Evolutionary conservation across 257 asterid genomes (phyloP).

Genomic region (Nicotiana obtusifolia): DNA sequence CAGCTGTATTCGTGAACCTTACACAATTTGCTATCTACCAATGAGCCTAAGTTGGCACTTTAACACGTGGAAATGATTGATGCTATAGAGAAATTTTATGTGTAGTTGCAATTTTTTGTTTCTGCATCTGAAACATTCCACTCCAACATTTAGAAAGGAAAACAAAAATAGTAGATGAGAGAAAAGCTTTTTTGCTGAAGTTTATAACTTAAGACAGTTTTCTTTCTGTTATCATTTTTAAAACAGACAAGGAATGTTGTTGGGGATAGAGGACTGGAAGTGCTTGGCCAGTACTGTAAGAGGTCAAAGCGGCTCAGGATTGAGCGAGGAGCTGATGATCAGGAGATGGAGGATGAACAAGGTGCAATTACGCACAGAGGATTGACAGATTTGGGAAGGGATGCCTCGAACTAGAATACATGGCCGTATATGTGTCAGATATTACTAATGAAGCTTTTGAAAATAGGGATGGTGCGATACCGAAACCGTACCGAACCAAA

Average conservation of each 20-base stretch:
- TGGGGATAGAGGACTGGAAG: constrained; percentile 81
- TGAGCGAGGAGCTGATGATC: constrained; percentile 61
- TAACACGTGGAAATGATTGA: not conserved
- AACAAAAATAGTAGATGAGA: not conserved
- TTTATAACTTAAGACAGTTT: not conserved
- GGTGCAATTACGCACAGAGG: constrained; percentile 61
- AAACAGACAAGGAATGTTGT: constrained; percentile 67
- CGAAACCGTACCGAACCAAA: no score
- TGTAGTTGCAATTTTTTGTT: not conserved
- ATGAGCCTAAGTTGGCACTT: not conserved
- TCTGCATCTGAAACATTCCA: not conserved
- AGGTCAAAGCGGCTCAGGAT: constrained; percentile 54
- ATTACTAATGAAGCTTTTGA: constrained; percentile 56
- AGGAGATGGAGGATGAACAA: constrained; percentile 59
- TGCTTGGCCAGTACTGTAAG: constrained; percentile 50
- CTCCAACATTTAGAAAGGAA: not conserved
- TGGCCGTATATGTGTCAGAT: constrained; percentile 63
- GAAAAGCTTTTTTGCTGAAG: not conserved
- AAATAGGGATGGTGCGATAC: constrained; percentile 13
- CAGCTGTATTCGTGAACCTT: not conserved
- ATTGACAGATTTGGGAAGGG: constrained; percentile 43
- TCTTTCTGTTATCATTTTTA: not conserved
- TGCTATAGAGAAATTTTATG: not conserved
- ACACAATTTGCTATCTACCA: not conserved
- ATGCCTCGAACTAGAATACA: constrained; percentile 50